A percentile compares a stretch with the other conserved stretches of the same genome.
These are phyloP conservation scores for Phialophora macrospora DNA, from an alignment of 2,329 filamentous ascomycete genomes.

Conservation along the genomic window DNA sequence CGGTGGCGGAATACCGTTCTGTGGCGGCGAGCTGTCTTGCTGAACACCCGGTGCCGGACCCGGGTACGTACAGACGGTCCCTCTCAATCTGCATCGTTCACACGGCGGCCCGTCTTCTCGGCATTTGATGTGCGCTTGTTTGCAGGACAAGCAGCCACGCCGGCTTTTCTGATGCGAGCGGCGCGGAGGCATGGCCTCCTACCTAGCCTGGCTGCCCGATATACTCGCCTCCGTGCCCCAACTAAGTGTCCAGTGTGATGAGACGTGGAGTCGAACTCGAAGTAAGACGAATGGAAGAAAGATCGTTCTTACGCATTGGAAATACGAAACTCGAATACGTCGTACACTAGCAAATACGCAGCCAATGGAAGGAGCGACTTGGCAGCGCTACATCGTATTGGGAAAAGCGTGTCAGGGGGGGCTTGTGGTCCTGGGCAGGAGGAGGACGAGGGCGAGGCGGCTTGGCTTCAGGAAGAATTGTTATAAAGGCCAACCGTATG, in stretches of 20 bases:
- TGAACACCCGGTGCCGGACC: neutral
- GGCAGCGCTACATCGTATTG: neutral
- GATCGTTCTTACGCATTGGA: neutral
- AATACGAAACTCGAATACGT: constrained; percentile 4
- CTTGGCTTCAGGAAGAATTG: neutral
- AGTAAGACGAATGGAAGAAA: neutral
- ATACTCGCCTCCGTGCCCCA: neutral
- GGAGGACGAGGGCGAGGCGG: neutral
- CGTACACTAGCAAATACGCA: neutral
- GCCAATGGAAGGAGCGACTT: neutral
- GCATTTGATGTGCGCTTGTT: constrained; percentile 28
- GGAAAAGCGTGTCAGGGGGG: neutral
- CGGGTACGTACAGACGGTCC: constrained; percentile 23
- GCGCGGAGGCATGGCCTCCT: constrained; percentile 14
- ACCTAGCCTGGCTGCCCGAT: neutral
- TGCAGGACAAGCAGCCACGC: constrained; percentile 26
- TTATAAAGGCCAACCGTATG: neutral
- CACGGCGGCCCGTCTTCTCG: constrained; percentile 25
- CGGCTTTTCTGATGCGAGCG: constrained; percentile 29
- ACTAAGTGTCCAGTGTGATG: neutral
- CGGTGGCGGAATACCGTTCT: neutral
- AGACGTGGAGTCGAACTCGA: neutral
- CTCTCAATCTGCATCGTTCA: constrained; percentile 19
- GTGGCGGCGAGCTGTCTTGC: neutral
- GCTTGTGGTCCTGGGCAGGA: neutral